Evolutionary conservation across 768 basidiomycete genomes (phyloP), one percentile per base, ranked within the genome.

Genomic region (Amanita pseudoporphyria): DNA sequence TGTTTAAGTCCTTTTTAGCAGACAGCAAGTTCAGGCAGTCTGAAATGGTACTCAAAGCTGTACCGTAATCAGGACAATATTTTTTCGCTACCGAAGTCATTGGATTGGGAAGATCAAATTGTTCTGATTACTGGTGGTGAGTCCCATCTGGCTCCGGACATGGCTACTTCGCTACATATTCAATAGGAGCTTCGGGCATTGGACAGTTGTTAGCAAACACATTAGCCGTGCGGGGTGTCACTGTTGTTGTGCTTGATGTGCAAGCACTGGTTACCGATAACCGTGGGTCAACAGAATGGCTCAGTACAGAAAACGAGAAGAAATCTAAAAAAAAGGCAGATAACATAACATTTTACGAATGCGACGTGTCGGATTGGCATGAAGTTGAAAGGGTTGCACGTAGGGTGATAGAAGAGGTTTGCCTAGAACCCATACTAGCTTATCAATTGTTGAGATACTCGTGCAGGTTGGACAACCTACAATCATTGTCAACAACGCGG

Each of bases 401-500:
- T 58, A 73, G 69, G 62, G 76, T 98, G 52, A 64, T 81, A 4
- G 76, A 87, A 59, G 93, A 97, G 72, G 90, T 90, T 52, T 54
- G 67, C 28, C 9, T 19, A 19, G 2, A 16, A 9, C 26, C 16
- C 24, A 10, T 39, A 14, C 13, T 2, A 24, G 13, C 26, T 30
- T n/a, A 3, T 37, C 21, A 40, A n/a, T 44, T 22, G 5, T n/a
- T 42, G 6, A 21, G 18, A 36, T 28, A 46, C n/a, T 22, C 39
- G 46, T 28, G 24, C 57, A 94, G 89, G 73, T 95, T 46, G 94
- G 90, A 3, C 75, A 87, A 52, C 89, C 89, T 0, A 96, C 96
- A 0, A 76, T 97, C 32, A 68, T 99, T 19, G 72, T 99, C 57
- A 98, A 97, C 68, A 97, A 95, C 60, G 96, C 95, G 0, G 96